Conservation (phyloP, 306 rosid genomes). For the Castanea mollissima region DNA sequence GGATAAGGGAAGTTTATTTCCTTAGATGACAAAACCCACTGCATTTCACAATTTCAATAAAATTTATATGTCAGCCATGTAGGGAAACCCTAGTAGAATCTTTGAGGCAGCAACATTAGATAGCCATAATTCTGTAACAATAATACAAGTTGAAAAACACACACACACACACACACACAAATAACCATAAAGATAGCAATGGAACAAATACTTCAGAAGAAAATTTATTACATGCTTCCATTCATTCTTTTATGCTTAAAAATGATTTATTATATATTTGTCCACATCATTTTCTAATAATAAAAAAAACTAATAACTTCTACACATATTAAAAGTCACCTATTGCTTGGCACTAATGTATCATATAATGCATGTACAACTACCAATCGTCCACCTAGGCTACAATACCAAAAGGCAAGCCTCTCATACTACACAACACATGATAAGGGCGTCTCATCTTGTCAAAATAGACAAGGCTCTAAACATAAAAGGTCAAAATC, state of each 20-base stretch:
- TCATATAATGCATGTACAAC: too few species aligned
- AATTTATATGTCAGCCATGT: conserved; percentile 28
- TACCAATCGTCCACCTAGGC: too few species aligned
- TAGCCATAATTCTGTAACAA: neutral
- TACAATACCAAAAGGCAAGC: too few species aligned
- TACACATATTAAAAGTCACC: too few species aligned
- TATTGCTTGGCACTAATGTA: too few species aligned
- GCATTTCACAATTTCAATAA: conserved; percentile 36
- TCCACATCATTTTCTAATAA: too few species aligned
- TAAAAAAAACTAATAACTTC: too few species aligned
- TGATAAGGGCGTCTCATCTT: too few species aligned
- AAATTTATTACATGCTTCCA: neutral
- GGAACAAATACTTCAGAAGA: neutral
- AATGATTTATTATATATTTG: too few species aligned
- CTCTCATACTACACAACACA: too few species aligned
- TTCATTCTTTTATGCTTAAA: neutral
- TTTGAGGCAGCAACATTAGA: neutral
- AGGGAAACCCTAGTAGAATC: neutral
- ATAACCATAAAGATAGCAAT: neutral
- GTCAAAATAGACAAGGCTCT: too few species aligned
- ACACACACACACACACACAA: neutral
- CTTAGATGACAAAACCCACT: conserved; percentile 98
- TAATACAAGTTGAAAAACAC: neutral
- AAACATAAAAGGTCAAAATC: too few species aligned
- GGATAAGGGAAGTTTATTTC: conserved; percentile 98